A percentile compares a stretch with the other conserved stretches of the same genome.
Conservation (phyloP, 164 flowering plant genomes). For the Nymphaea thermarum region DNA sequence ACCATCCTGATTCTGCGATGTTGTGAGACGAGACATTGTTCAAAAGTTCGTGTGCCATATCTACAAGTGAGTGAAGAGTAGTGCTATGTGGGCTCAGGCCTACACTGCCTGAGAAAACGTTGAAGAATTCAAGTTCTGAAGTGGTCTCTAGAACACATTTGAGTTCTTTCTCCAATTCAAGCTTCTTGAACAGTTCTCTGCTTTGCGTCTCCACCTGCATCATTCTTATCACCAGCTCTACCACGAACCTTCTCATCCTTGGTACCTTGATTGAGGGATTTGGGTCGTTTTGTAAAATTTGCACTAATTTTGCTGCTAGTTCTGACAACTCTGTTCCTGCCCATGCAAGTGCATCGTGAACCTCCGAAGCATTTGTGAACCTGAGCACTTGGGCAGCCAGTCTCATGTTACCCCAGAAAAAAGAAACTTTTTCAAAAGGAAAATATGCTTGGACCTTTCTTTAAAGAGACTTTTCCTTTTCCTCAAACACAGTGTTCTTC, state of each 20-base stretch:
- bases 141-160: slow-evolving; percentile 60
- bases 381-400: slow-evolving; percentile 59
- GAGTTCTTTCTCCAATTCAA: slow-evolving; percentile 59
- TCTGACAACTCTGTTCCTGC: slow-evolving; percentile 32
- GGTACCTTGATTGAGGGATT: slow-evolving; percentile 59
- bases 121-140: slow-evolving; percentile 81
- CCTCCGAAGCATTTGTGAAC: slow-evolving; percentile 39
- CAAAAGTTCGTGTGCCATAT: slow-evolving; percentile 42
- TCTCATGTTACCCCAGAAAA: slow-evolving; percentile 8
- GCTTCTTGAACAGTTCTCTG: slow-evolving; percentile 27
- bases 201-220: slow-evolving; percentile 42
- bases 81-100: slow-evolving; percentile 58
- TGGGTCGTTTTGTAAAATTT: slow-evolving; percentile 37
- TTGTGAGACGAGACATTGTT: too few species aligned
- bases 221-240: slow-evolving; percentile 87
- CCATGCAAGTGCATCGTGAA: slow-evolving; percentile 25
- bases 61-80: slow-evolving; percentile 57
- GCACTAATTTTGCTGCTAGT: slow-evolving; percentile 38
- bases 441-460: too few species aligned
- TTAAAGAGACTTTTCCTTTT: too few species aligned
- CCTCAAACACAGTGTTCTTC: too few species aligned
- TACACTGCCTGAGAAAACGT: slow-evolving; percentile 76
- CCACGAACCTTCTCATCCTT: slow-evolving; percentile 61
- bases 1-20: too few species aligned
- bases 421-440: too few species aligned